Percentiles rank a stretch among this genome's conserved stretches.
phyloP scores from a whole-genome alignment of 176 grass and related monocot genomes.

The Calamus simplicifolius region DNA sequence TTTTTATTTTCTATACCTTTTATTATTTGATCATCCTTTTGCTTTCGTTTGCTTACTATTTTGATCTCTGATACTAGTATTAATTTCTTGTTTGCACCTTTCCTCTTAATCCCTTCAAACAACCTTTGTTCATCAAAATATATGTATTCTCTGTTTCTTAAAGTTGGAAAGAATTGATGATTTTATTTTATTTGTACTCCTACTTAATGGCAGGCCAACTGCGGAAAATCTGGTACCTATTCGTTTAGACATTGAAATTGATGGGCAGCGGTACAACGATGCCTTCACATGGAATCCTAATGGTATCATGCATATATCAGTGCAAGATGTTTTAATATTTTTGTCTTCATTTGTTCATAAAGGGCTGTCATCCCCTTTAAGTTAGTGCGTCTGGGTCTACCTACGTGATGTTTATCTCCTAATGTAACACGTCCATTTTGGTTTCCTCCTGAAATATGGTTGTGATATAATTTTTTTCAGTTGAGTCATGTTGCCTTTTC shows the following conservation, averaged over 20 bases:
- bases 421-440: too few species aligned
- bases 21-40: background rate
- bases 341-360: too few species aligned
- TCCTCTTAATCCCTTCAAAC: background rate
- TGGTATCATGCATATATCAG: conserved; percentile 26
- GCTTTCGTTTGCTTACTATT: background rate
- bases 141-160: background rate
- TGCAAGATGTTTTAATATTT: too few species aligned
- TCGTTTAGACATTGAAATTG: conserved; percentile 72
- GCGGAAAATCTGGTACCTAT: conserved; percentile 80
- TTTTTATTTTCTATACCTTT: background rate
- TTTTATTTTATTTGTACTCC: background rate
- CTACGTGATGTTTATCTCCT: too few species aligned
- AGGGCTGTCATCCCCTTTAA: too few species aligned
- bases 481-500: too few species aligned
- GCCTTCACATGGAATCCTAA: conserved; percentile 89
- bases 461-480: too few species aligned
- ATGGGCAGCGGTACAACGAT: conserved; percentile 77
- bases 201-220: conserved; percentile 50
- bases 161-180: background rate
- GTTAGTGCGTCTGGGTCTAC: too few species aligned
- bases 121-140: background rate
- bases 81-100: background rate
- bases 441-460: too few species aligned
- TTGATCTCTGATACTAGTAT: background rate